Conservation (phyloP, 2,329 filamentous ascomycete genomes). For the Knufia fluminis region DNA sequence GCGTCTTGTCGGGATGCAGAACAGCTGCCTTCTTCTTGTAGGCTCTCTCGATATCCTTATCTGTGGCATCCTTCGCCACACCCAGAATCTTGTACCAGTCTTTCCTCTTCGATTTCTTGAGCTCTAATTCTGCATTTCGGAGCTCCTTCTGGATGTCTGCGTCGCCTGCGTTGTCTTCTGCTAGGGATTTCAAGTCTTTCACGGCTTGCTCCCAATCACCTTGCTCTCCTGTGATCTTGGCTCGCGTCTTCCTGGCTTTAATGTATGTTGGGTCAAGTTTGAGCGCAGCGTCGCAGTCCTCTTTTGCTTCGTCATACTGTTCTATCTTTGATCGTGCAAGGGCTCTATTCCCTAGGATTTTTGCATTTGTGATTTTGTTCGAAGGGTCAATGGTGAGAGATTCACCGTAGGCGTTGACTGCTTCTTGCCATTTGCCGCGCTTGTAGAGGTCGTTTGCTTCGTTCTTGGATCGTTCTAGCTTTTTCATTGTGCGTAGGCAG, state of each 20-base stretch:
- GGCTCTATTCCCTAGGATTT: constrained; percentile 88
- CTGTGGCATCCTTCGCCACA: constrained; percentile 73
- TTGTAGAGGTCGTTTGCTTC: constrained; percentile 91
- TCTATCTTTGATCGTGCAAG: constrained; percentile 72
- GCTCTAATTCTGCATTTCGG: constrained; percentile 79
- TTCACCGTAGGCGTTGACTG: constrained; percentile 73
- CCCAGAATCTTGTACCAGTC: constrained; percentile 98
- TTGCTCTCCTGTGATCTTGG: constrained; percentile 74
- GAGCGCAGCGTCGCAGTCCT: constrained; percentile 77
- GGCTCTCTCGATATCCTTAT: constrained; percentile 86
- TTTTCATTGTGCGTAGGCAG: constrained; percentile 81
- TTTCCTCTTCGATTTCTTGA: constrained; percentile 96
- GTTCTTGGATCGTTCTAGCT: constrained; percentile 85
- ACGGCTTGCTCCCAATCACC: constrained; percentile 90
- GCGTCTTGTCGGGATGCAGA: constrained; percentile 97
- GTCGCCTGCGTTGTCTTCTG: constrained; percentile 75
- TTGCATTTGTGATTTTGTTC: constrained; percentile 89
- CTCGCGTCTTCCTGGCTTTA: constrained; percentile 89
- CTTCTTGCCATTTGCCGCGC: constrained; percentile 65
- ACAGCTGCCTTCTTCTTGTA: constrained; percentile 91
- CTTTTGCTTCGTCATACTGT: constrained; percentile 70
- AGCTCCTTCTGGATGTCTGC: constrained; percentile 73
- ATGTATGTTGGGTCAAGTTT: constrained; percentile 72
- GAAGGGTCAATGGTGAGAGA: constrained; percentile 76
- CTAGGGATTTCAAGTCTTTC: constrained; percentile 76